phyloP scores from a whole-genome alignment of 78 protist genomes.

The Polysphondylium violaceum region DNA sequence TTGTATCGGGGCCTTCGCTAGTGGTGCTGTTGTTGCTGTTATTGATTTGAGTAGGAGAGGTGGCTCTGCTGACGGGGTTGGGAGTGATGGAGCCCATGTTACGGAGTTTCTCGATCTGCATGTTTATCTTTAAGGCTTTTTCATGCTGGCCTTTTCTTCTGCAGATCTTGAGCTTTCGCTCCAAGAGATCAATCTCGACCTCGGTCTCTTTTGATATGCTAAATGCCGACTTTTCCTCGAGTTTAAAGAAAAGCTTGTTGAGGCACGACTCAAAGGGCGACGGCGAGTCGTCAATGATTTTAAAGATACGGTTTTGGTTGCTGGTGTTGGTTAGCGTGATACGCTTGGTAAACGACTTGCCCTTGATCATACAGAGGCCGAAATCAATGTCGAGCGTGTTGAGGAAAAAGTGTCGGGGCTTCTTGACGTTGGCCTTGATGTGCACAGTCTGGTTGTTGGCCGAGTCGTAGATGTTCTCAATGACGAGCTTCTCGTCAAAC shows the following conservation, averaged over 20 bases:
- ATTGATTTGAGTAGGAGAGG: conserved; percentile 50
- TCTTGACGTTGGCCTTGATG: conserved; percentile 83
- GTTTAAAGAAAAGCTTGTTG: conserved; percentile 32
- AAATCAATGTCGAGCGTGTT: conserved; percentile 69
- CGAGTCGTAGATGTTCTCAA: conserved; percentile 83
- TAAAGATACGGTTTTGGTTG: conserved; percentile 50
- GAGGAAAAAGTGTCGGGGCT: conserved; percentile 65
- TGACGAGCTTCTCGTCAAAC: conserved; percentile 77
- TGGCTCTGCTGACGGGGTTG: conserved; percentile 45
- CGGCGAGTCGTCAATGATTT: conserved; percentile 57
- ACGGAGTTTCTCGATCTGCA: conserved; percentile 54
- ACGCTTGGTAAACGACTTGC: conserved; percentile 12
- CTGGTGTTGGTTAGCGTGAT: conserved; percentile 66
- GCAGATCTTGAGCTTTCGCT: conserved; percentile 77
- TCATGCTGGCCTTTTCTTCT: conserved; percentile 76
- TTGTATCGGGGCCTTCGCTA: not conserved
- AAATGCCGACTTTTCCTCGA: conserved; percentile 58
- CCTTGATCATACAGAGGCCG: conserved; percentile 37
- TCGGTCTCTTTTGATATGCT: conserved; percentile 50
- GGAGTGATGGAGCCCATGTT: conserved; percentile 43
- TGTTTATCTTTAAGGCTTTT: conserved; percentile 59
- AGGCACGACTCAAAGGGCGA: conserved; percentile 49
- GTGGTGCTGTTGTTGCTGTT: not conserved
- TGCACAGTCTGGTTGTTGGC: conserved; percentile 59
- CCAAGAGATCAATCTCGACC: conserved; percentile 55